Base-by-base conservation (phyloP, 2,329 filamentous ascomycete species). In the Phialophora chinensis region DNA sequence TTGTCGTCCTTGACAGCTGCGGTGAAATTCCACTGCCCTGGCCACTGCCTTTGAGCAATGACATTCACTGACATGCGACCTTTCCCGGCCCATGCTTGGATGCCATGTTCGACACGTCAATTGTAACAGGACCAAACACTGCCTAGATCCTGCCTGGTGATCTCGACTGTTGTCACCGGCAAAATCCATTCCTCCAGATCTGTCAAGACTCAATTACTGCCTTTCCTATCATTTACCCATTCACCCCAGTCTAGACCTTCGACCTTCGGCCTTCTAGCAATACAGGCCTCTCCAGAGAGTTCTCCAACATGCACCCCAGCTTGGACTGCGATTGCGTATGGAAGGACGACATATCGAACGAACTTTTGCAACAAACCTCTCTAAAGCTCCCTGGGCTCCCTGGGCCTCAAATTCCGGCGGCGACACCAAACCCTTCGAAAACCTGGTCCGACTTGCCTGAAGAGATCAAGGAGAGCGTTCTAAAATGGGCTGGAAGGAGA, bases 391-490 rank as follows among this genome's bases (percentile, higher is more conserved):
- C 14, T 6, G 38, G 17, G 14, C 38, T 17, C 5, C 38, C 7
- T 1, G 17, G 17, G 17, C 14, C 38, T 44, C 17, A 44, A 44
- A 44, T 42, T 23, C 47, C 20, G 4, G 12, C 23, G 23, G 10
- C 25, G 12, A 27, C 20, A 27, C 25, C 12, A 52, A 23, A 20
- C 3, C 23, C 20, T 27, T 52, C 20, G 20, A 50, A 58, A 33
- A 7, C 1, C 1, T 62, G 60, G 60, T 53, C 27, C 23, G 3
- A 25, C 14, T 33, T 62, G 38, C 52, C 60, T 35, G 29, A 20
- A 20, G 60, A 62, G 52, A 49, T 62, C 60, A 62, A 62, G 29
- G 50, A 31, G 27, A 56, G 23, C 8, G 35, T 62, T 33, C 38
- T 62, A 29, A 38, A 25, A 33, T 50, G 52, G 12, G 20, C 55